Conservation (phyloP, 2,329 filamentous ascomycete species). For the Sclerotinia borealis region DNA sequence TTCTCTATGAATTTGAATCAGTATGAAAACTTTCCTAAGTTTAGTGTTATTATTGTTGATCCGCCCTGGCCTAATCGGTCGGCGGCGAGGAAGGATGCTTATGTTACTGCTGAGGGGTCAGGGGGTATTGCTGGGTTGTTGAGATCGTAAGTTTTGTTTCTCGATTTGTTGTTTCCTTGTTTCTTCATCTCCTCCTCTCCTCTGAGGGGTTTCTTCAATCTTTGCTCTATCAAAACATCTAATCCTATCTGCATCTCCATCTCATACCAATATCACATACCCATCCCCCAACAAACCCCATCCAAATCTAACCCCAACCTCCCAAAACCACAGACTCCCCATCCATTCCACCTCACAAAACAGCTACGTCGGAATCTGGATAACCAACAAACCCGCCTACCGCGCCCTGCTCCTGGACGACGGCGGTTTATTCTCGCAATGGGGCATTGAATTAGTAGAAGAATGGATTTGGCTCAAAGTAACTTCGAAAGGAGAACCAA, state of each 20-base stretch:
- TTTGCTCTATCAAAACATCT: rapidly evolving
- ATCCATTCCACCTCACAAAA: constrained; percentile 21
- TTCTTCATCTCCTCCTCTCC: background rate
- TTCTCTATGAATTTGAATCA: background rate
- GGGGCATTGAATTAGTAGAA: constrained; percentile 58
- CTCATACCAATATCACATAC: too few species aligned
- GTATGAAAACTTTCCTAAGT: constrained; percentile 39
- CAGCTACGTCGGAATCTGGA: constrained; percentile 65
- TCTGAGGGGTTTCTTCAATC: background rate
- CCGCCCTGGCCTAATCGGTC: constrained; percentile 80
- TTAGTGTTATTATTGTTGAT: constrained; percentile 66
- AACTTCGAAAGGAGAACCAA: constrained; percentile 56
- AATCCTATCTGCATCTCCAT: constrained; percentile 29
- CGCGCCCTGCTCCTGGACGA: constrained; percentile 48
- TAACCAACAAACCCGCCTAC: constrained; percentile 62
- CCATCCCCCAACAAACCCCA: constrained; percentile 28
- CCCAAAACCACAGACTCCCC: constrained; percentile 39
- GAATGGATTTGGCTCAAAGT: constrained; percentile 80
- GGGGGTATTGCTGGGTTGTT: background rate
- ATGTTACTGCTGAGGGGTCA: constrained; percentile 27
- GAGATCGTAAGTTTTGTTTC: background rate
- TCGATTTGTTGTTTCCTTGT: too few species aligned
- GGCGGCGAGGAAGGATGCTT: constrained; percentile 53
- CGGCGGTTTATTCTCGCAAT: constrained; percentile 55
- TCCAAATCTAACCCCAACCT: constrained; percentile 30